A percentile compares a stretch with the other conserved stretches of the same genome.
phyloP scores from a whole-genome alignment of 1,284 basidiomycete genomes.

The Stygiomarasmius scandens region DNA sequence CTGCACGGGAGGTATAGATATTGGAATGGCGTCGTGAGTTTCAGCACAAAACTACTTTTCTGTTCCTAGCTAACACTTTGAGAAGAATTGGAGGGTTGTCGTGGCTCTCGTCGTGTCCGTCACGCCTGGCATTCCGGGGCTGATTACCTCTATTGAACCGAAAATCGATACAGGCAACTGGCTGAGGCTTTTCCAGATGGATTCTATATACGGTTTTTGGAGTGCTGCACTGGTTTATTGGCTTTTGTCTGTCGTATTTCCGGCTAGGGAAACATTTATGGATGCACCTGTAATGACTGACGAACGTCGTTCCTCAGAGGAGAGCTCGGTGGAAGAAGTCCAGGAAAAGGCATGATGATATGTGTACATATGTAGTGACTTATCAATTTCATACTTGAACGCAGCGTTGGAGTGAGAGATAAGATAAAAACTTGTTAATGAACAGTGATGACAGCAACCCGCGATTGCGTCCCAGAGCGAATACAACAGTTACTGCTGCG shows the following conservation, averaged over 20 bases:
- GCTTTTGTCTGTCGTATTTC: conserved; percentile 53
- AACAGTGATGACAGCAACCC: background rate
- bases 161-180: conserved; percentile 49
- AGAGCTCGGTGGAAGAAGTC: background rate
- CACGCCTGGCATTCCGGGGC: conserved; percentile 66
- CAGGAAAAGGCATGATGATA: background rate
- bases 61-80: conserved; percentile 1
- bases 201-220: conserved; percentile 64
- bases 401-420: too few relatives aligned
- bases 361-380: background rate
- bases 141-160: conserved; percentile 67
- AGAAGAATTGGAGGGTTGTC: conserved; percentile 73
- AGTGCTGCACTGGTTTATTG: conserved; percentile 47
- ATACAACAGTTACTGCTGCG: conserved; percentile 43
- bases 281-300: background rate
- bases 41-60: background rate
- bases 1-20: conserved; percentile 68
- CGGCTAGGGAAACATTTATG: conserved; percentile 61
- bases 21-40: conserved; percentile 60
- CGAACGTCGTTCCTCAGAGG: background rate
- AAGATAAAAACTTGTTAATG: conserved; percentile 1
- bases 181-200: conserved; percentile 60
- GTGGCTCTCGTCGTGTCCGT: conserved; percentile 65
- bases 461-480: conserved; percentile 40
- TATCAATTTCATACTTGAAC: too few relatives aligned